phyloP scores from a whole-genome alignment of 2,329 filamentous ascomycete genomes.

The Diaporthe sp. region DNA sequence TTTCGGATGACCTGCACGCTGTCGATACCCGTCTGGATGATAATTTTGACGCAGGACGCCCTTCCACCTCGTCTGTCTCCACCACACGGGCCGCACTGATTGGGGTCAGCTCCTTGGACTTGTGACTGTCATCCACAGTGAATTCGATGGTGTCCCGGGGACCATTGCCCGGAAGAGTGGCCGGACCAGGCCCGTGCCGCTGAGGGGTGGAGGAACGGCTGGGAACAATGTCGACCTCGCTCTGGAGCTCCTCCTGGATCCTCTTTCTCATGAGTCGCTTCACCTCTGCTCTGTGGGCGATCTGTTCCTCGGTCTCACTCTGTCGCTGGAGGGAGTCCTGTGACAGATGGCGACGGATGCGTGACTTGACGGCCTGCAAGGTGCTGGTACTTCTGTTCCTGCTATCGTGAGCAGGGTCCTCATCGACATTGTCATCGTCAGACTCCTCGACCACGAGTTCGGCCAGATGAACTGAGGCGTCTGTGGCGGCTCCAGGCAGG shows the following conservation, averaged over 20 bases:
- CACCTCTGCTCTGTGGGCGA: constrained; percentile 68
- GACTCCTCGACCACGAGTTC: constrained; percentile 56
- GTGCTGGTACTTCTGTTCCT: constrained; percentile 54
- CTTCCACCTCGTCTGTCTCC: constrained; percentile 31
- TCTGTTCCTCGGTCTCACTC: constrained; percentile 64
- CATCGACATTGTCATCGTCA: constrained; percentile 58
- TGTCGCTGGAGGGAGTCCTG: constrained; percentile 57
- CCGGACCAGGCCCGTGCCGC: constrained; percentile 47
- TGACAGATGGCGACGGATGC: constrained; percentile 61
- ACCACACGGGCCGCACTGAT: not conserved
- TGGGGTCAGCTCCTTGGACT: not conserved
- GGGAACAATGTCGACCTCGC: constrained; percentile 55
- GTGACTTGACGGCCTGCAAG: constrained; percentile 60
- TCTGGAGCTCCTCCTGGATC: constrained; percentile 70
- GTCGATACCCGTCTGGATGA: constrained; percentile 7
- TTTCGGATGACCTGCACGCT: not conserved
- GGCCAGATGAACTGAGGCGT: constrained; percentile 45
- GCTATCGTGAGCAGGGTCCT: constrained; percentile 46
- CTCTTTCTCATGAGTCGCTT: constrained; percentile 67
- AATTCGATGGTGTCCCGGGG: constrained; percentile 67
- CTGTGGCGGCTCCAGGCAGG: constrained; percentile 40
- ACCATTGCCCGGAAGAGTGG: constrained; percentile 54
- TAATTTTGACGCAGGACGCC: not conserved
- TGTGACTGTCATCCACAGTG: constrained; percentile 46
- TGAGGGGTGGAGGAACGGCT: constrained; percentile 47